A percentile compares a stretch with the other conserved stretches of the same genome.
Conservation (phyloP, 169 alveolate genomes). For the Plasmodium relictum region DNA sequence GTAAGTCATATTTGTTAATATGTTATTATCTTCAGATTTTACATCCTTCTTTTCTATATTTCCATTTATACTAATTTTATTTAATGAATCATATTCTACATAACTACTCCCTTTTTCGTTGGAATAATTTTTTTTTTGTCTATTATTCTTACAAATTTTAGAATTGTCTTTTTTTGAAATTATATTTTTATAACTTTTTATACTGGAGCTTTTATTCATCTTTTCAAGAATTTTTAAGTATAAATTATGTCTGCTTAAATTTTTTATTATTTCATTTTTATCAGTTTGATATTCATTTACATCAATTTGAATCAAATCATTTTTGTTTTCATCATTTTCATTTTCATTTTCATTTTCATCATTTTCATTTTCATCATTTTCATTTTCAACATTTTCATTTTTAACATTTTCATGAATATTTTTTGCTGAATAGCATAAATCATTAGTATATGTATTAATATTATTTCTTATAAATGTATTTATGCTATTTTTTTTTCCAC, state of each 20-base stretch:
- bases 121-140: conserved; percentile 4
- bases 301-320: not conserved
- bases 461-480: not conserved
- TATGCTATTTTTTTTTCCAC: not conserved
- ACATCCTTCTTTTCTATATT: not conserved
- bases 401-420: not conserved
- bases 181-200: not conserved
- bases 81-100: not conserved
- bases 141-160: not conserved
- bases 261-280: not conserved
- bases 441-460: not conserved
- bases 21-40: not conserved
- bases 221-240: conserved; percentile 7
- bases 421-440: not conserved
- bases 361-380: not conserved
- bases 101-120: not conserved
- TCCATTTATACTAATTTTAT: not conserved
- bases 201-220: not conserved
- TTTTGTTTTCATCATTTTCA: conserved; percentile 1
- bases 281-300: not conserved
- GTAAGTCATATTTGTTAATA: no score
- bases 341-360: not conserved
- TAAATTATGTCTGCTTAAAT: not conserved
- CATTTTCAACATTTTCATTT: not conserved
- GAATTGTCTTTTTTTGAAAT: not conserved